phyloP scores from a whole-genome alignment of 768 basidiomycete species.

The Astraeus odoratus region DNA sequence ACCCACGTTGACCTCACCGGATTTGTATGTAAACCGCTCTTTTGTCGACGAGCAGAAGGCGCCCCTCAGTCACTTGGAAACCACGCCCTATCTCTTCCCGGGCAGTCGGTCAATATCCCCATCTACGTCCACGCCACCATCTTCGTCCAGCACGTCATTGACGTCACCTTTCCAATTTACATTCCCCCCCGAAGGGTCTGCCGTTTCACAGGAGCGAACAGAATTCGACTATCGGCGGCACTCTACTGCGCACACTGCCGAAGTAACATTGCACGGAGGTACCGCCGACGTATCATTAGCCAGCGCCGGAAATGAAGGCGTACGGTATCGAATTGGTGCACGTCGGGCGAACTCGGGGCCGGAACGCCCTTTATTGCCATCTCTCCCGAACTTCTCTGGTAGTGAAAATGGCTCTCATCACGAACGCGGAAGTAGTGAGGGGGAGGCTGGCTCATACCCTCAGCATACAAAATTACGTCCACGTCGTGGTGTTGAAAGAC shows the following conservation, averaged over 20 bases:
- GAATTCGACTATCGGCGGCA: constrained; percentile 65
- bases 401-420: constrained; percentile 47
- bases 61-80: constrained; percentile 42
- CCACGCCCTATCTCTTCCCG: constrained; percentile 53
- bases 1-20: constrained; percentile 40
- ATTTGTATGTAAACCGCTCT: constrained; percentile 44
- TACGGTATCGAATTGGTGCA: constrained; percentile 52
- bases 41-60: constrained; percentile 53
- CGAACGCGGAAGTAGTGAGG: constrained; percentile 51
- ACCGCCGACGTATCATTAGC: constrained; percentile 63
- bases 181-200: constrained; percentile 45
- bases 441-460: constrained; percentile 40
- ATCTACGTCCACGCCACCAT: constrained; percentile 50
- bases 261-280: constrained; percentile 67
- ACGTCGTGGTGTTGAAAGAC: constrained; percentile 42
- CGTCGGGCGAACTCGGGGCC: constrained; percentile 43
- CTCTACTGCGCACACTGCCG: constrained; percentile 43
- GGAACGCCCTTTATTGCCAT: constrained; percentile 43
- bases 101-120: constrained; percentile 71
- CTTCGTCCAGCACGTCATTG: constrained; percentile 55
- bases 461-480: constrained; percentile 37
- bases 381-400: constrained; percentile 40
- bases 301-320: constrained; percentile 43
- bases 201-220: constrained; percentile 44
- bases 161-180: constrained; percentile 63